Evolutionary conservation across 148 eudicot genomes (phyloP).

Genomic region (Dysphania ambrosioides): DNA sequence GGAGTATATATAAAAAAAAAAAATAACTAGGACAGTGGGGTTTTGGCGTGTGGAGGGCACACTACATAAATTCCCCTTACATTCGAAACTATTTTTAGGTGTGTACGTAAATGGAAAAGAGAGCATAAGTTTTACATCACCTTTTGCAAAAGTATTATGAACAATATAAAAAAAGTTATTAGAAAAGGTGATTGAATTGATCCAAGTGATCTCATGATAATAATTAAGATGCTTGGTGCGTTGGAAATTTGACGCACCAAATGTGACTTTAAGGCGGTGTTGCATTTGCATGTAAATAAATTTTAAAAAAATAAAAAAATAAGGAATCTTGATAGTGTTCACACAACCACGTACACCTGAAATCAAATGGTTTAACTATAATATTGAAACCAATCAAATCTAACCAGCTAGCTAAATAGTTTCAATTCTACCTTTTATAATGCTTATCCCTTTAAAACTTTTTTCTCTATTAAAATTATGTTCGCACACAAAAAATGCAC

Average conservation of each 20-base stretch:
- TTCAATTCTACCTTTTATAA: not conserved
- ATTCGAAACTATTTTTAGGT: constrained; percentile 1
- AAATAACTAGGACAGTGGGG: too few species aligned
- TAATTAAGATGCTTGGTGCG: constrained; percentile 15
- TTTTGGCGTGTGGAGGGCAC: constrained; percentile 31
- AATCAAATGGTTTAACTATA: not conserved
- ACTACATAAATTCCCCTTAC: not conserved
- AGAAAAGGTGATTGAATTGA: not conserved
- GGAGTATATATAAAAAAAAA: constrained; percentile 23
- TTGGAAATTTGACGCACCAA: constrained; percentile 11
- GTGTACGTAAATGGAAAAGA: constrained; percentile 13
- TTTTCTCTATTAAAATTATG: too few species aligned
- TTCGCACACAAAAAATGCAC: too few species aligned
- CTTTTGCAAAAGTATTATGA: not conserved
- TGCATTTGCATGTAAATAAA: too few species aligned
- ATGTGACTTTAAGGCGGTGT: constrained; percentile 6
- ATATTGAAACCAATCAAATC: not conserved
- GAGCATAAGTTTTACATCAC: not conserved
- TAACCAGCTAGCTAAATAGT: not conserved
- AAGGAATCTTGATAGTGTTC: not conserved
- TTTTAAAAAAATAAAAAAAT: too few species aligned
- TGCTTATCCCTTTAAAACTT: too few species aligned
- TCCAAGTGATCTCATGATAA: too few species aligned
- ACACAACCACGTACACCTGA: too few species aligned
- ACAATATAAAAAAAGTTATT: not conserved